Evolutionary conservation across 139 green algal genomes (phyloP), one percentile per base, ranked within the genome.

Genomic region (Chlorella vulgaris): DNA sequence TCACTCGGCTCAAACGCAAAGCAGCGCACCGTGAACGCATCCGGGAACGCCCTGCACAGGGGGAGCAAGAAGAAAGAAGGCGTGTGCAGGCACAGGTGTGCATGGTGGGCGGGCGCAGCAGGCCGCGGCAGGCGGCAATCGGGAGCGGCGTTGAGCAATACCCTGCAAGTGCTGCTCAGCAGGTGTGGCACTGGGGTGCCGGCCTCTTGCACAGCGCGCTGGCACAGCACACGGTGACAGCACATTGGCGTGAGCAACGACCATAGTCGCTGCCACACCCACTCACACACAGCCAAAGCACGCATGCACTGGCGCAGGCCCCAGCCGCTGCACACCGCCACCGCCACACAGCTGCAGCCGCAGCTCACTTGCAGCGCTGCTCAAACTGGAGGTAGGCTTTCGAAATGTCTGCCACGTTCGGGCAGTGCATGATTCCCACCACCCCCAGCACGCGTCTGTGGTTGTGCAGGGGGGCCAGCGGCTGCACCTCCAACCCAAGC

Each of bases 1-100:
- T 94, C 90, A 19, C 47, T 90, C 5, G 93, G 91, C 81, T 97
- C 90, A 81, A 98, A 97, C 8, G 88, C 90, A 66, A 96, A 93
- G 86, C 91, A 96, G 26, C 94, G 91, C 19, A 87, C 29, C 1
- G 92, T 87, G 36, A 93, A 83, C 10, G 94, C 90, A 42, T 94
- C 91, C 0, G 91, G 89, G 83, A 90, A 96, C 10, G 82, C 38
- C 78, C 85, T 91, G 80, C 24, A 29, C 31, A 29, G 18, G 22
- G 15, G 55, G 18, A n/a, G 18, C 22, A 28, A 65, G 18, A 21
- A 65, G 18, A 21, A n/a, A 65, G 21, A 15, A 65, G 21, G 5
- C 15, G 15, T n/a, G 55, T 58, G 47, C 15, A 15, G 13, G 47
- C 15, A 15, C 15, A 15, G 13, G 47, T 58, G 47, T 58, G 47